phyloP scores from a whole-genome alignment of 495 filamentous ascomycete species.

The Tuber melanosporum region DNA sequence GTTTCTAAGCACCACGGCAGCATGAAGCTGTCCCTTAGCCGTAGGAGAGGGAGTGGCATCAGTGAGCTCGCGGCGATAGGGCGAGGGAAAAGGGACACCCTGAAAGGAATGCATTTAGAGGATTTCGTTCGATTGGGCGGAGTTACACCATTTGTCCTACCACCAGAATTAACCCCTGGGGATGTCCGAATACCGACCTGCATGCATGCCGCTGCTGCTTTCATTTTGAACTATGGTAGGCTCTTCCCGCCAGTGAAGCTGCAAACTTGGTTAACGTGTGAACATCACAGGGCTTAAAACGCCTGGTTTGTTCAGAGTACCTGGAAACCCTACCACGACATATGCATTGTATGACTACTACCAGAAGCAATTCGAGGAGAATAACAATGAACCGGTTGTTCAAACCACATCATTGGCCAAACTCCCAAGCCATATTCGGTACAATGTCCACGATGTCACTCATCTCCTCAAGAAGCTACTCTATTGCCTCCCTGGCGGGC shows the following conservation, averaged over 20 bases:
- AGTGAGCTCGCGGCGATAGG: constrained; percentile 51
- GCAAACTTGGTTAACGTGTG: constrained; percentile 12
- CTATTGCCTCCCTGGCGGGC: constrained; percentile 63
- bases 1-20: constrained; percentile 37
- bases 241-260: constrained; percentile 3
- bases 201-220: constrained; percentile 63
- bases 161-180: constrained; percentile 57
- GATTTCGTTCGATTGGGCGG: constrained; percentile 67
- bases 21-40: constrained; percentile 33
- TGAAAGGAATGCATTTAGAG: constrained; percentile 58
- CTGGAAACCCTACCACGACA: constrained; percentile 52
- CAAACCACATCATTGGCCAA: constrained; percentile 52
- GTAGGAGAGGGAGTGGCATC: constrained; percentile 43
- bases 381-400: constrained; percentile 47
- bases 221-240: constrained; percentile 62
- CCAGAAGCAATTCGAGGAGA: constrained; percentile 48
- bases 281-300: constrained; percentile 45
- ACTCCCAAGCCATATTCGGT: constrained; percentile 52
- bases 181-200: constrained; percentile 65
- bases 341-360: constrained; percentile 59
- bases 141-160: constrained; percentile 61
- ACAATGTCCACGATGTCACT: constrained; percentile 60
- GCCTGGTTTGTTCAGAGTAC: constrained; percentile 59
- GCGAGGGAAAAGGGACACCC: constrained; percentile 49
- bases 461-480: constrained; percentile 67